Evolutionary conservation across 2,329 filamentous ascomycete species (phyloP), one percentile per base, ranked within the genome.

Genomic region (Dryadomyces quercivorus): DNA sequence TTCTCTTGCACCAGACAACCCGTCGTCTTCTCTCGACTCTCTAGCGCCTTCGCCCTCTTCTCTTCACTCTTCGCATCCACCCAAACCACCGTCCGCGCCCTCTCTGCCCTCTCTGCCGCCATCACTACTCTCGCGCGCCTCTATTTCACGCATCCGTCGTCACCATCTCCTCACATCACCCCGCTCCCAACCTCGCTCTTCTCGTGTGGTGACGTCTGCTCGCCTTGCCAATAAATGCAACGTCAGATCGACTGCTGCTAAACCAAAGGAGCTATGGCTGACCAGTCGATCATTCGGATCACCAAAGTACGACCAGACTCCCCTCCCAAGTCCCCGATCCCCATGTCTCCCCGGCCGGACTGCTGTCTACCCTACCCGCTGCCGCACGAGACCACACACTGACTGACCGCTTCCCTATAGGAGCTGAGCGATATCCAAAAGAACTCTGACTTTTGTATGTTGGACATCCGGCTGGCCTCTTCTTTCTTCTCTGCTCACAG

Each of bases 271-370:
- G 66, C 59, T 63, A 88, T 88, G 84, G 82, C 85, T 58, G 89
- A 93, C 69, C 88, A 94, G 69, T 88, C 86, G 57, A 88, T 94
- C 63, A 84, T 95, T 62, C 86, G 89, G 60, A 92, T 95, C 69
- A 87, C 87, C 59, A 87, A 88, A 74, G 86, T 89, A 74, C 62
- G 74, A 69, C 56, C 13, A 16, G 13, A 8, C 10, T 26, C n/a
- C 12, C 22, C n/a, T 45, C 57, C 59, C 55, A 50, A 55, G 13
- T n/a, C 12, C 21, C 10, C 15, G 18, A 15, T 6, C 22, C 34
- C 18, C 45, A 10, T 34, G 16, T 18, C 42, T 5, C 18, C 42
- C 8, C 5, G n/a, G 3, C 13, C 16, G 9, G 16, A 15, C 10
- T 42, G 38, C 38, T 6, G 12, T 15, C 38, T 9, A n/a, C 38